Base-by-base conservation (phyloP, 1,284 basidiomycete species). In the Pascua sp. region DNA sequence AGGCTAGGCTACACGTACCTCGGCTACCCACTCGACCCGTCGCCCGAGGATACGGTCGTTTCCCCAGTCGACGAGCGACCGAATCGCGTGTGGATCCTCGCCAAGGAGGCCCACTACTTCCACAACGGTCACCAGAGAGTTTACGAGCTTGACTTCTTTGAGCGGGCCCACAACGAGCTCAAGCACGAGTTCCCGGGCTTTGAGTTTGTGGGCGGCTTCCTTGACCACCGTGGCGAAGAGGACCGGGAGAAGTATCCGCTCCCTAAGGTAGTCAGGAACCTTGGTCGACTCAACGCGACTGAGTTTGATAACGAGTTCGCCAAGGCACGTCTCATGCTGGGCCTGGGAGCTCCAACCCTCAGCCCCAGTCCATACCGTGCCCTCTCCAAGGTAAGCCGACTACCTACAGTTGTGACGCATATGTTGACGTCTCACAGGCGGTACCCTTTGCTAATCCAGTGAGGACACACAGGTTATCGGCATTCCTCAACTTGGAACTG, bases 41-140 rank as follows among this genome's bases (percentile, higher is more conserved):
- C 24, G 10, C 42, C 43, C 1, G 16, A 38, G 37, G 39, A 57
- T 36, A 52, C 43, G 17, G 10, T 8, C 0, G 37, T 51, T 7
- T 46, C 56, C 3, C 60, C 60, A 2, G 56, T 44, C 41, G 16
- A n/a, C 1, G 10, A 59, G 18, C 56, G 66, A 2, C 62, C 62
- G 11, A 18, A 60, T 47, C 62, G 59, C 15, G 58, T 64, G 11
- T 67, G 62, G 52, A 47, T 67, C 36, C 52, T 67, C 8, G 66
- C 56, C 17, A 67, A 67, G 52, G 58, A 56, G 45, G 42, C 56
- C n/a, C 46, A 55, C 46, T 66, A 63, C 55, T 66, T 67, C 47
- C 59, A 62, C 51, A 49, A 53, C 43, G 47, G 50, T 8, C 50
- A 42, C 18, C 37, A 61, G 42, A 37, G 45, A 11, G 18, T 40